Evolutionary conservation across 2,329 filamentous ascomycete genomes (phyloP).

Genomic region (Venturia asperata): DNA sequence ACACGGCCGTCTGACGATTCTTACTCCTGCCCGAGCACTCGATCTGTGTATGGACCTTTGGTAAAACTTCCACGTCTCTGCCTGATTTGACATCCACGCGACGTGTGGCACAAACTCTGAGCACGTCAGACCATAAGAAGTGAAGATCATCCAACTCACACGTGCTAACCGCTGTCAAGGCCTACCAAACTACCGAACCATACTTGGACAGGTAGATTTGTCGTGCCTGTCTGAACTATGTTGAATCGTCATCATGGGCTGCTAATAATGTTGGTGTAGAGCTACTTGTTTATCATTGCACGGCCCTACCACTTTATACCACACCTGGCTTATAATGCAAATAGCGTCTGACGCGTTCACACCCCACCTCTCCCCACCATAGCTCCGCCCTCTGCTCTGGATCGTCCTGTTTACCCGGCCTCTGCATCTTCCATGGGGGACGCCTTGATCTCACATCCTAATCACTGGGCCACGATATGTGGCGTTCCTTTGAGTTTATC

Average conservation of each 20-base stretch:
- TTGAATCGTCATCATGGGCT: not conserved
- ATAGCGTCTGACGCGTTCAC: not conserved
- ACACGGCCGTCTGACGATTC: not conserved
- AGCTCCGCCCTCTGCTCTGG: not conserved
- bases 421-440: not conserved
- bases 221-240: not conserved
- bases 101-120: not conserved
- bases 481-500: not conserved
- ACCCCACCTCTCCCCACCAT: not conserved
- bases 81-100: not conserved
- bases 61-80: not conserved
- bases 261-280: not conserved
- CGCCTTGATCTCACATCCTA: not conserved
- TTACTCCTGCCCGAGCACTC: not conserved
- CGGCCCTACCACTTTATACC: slow-evolving; percentile 3
- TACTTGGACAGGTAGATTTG: not conserved
- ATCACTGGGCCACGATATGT: not conserved
- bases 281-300: not conserved
- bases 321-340: not conserved
- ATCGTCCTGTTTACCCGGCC: not conserved
- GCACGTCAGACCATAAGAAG: not conserved
- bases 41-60: not conserved
- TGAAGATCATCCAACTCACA: not conserved
- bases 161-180: not conserved
- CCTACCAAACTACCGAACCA: not conserved